Evolutionary conservation across 2,329 filamentous ascomycete species (phyloP).

Genomic region (Ceratocystis cubensis): DNA sequence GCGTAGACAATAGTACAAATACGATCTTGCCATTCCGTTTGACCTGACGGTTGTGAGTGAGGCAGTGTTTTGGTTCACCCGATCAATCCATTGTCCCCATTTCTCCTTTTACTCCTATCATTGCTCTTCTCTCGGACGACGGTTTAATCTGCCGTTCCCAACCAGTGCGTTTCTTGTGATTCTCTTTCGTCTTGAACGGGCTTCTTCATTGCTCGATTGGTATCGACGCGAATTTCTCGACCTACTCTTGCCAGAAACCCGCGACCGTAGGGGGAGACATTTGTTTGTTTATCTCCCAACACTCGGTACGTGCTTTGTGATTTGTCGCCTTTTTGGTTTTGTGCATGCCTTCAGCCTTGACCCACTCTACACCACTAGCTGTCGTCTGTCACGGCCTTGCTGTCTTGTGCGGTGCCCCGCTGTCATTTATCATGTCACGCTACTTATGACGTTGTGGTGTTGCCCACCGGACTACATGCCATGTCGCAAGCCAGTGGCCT

Average conservation of each 20-base stretch:
- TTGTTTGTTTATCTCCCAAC: conserved; percentile 90
- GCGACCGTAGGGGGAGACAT: conserved; percentile 69
- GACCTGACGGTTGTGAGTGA: conserved; percentile 21
- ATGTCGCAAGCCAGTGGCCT: not conserved
- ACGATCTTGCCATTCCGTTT: conserved; percentile 21
- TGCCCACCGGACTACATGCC: too few species aligned
- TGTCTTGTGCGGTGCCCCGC: too few species aligned
- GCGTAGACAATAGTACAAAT: conserved; percentile 21
- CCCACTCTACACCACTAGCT: not conserved
- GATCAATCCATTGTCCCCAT: not conserved
- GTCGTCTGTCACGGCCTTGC: too few species aligned
- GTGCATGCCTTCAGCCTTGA: not conserved
- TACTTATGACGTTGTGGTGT: too few species aligned
- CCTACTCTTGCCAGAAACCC: not conserved
- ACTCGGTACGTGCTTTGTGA: conserved; percentile 41
- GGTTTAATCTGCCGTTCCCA: too few species aligned
- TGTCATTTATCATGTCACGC: too few species aligned
- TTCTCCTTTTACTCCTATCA: not conserved
- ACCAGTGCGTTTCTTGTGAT: not conserved
- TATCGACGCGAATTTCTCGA: not conserved
- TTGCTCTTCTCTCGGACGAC: not conserved
- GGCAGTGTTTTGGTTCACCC: conserved; percentile 11
- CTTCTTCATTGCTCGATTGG: conserved; percentile 24
- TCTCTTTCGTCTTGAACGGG: conserved; percentile 23
- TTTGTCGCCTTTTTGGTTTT: conserved; percentile 19